Percentiles rank a stretch among this genome's conserved stretches.
phyloP scores from a whole-genome alignment of 176 grass and related monocot species.

The Tillandsia leiboldiana region DNA sequence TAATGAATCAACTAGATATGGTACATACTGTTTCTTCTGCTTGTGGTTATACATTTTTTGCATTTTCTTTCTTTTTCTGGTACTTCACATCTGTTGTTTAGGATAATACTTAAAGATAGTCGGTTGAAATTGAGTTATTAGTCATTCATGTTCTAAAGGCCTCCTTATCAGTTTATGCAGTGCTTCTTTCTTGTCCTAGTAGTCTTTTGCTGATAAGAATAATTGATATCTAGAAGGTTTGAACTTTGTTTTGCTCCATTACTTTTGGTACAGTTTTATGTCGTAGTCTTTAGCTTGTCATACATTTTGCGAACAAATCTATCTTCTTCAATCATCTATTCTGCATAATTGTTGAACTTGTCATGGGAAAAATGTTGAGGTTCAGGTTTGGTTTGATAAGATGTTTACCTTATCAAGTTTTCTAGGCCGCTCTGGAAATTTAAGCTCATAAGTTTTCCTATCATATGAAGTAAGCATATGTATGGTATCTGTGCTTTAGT shows the following conservation, averaged over 20 bases:
- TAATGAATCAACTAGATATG: constrained; percentile 86
- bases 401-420: too few species aligned
- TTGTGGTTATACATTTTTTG: constrained; percentile 13
- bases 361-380: too few species aligned
- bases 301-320: too few species aligned
- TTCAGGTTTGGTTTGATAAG: too few species aligned
- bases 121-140: neutral
- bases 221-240: neutral
- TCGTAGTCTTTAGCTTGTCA: too few species aligned
- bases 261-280: too few species aligned
- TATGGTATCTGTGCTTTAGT: too few species aligned
- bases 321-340: too few species aligned
- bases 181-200: neutral
- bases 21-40: constrained; percentile 35
- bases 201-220: neutral
- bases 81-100: neutral
- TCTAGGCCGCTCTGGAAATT: too few species aligned
- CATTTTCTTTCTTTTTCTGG: neutral
- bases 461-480: too few species aligned
- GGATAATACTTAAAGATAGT: neutral
- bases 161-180: neutral
- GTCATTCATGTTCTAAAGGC: neutral
- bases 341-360: too few species aligned
- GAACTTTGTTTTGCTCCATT: neutral
- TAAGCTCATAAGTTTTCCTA: too few species aligned